phyloP scores from a whole-genome alignment of 495 filamentous ascomycete species.

The Acidiella bohemica region DNA sequence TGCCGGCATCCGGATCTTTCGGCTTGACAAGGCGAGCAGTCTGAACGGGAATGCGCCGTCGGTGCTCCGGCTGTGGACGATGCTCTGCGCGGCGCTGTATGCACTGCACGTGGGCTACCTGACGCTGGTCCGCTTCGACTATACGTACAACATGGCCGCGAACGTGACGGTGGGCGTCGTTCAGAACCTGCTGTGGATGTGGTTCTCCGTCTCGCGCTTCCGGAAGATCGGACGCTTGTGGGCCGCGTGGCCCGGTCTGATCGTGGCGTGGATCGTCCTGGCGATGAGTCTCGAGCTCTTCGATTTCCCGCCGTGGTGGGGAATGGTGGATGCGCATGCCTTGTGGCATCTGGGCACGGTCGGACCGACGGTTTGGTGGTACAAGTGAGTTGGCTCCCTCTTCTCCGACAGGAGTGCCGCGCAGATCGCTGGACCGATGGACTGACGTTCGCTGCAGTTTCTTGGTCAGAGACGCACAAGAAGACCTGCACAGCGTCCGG shows the following conservation, averaged over 20 bases:
- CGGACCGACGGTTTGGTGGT: conserved; percentile 79
- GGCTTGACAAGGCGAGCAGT: conserved; percentile 53
- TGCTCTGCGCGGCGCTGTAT: conserved; percentile 57
- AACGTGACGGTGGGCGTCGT: conserved; percentile 74
- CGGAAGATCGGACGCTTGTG: conserved; percentile 52
- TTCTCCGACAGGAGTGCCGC: too few species aligned
- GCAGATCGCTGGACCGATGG: too few species aligned
- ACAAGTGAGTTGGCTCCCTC: conserved; percentile 87
- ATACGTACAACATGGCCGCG: conserved; percentile 93
- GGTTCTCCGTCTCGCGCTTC: conserved; percentile 67
- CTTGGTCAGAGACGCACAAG: conserved; percentile 25
- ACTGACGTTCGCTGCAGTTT: conserved; percentile 17
- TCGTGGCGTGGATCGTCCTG: conserved; percentile 80
- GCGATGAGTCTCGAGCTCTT: conserved; percentile 92
- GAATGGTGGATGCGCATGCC: conserved; percentile 82
- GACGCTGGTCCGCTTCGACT: conserved; percentile 77
- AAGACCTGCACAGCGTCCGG: conserved; percentile 21
- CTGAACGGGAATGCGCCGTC: conserved; percentile 34
- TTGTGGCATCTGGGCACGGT: conserved; percentile 94
- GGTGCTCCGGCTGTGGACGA: conserved; percentile 59
- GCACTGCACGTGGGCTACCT: conserved; percentile 69
- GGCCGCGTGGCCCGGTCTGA: conserved; percentile 83
- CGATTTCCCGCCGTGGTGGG: conserved; percentile 79
- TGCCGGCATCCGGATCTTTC: conserved; percentile 63
- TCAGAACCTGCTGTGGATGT: conserved; percentile 74